Evolutionary conservation across 352 stramenopile species (phyloP).

Genomic region (Pseudoperonospora humuli): DNA sequence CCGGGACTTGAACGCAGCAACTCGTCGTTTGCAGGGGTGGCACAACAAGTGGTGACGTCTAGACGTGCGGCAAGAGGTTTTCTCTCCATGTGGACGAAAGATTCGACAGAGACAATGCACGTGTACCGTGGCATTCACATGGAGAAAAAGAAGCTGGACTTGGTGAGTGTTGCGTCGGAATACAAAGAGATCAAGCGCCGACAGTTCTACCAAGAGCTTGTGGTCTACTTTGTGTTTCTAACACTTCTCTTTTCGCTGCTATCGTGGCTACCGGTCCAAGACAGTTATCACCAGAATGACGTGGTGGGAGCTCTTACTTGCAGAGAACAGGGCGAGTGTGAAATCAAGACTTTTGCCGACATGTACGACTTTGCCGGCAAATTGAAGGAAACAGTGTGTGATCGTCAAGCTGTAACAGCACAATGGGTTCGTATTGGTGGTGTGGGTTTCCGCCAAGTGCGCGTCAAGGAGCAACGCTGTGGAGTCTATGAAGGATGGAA

Average conservation of each 20-base stretch:
- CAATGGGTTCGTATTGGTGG: conserved; percentile 75
- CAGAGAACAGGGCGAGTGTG: conserved; percentile 69
- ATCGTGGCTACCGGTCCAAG: conserved; percentile 67
- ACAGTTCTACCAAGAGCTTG: conserved; percentile 84
- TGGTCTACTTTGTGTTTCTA: conserved; percentile 80
- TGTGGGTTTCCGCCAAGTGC: conserved; percentile 77
- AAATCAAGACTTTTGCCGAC: conserved; percentile 65
- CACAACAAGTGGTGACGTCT: conserved; percentile 64
- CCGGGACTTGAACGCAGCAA: conserved; percentile 21
- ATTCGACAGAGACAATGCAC: conserved; percentile 33
- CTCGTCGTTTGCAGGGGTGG: conserved; percentile 64
- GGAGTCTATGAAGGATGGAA: conserved; percentile 50
- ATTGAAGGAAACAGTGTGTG: conserved; percentile 47
- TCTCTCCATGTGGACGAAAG: conserved; percentile 65
- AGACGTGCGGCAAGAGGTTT: conserved; percentile 65
- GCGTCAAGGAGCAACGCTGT: conserved; percentile 68
- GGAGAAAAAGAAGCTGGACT: conserved; percentile 86
- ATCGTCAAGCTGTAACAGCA: conserved; percentile 38
- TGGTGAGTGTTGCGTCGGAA: conserved; percentile 62
- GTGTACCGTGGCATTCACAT: conserved; percentile 83
- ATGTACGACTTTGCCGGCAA: conserved; percentile 70
- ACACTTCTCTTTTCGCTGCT: conserved; percentile 72
- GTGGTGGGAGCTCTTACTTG: conserved; percentile 72
- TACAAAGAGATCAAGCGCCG: conserved; percentile 85
- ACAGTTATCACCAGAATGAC: conserved; percentile 82